These are phyloP conservation scores for Aspergillus heteromorphus DNA, from an alignment of 495 filamentous ascomycete genomes.

Conservation along the genomic window DNA sequence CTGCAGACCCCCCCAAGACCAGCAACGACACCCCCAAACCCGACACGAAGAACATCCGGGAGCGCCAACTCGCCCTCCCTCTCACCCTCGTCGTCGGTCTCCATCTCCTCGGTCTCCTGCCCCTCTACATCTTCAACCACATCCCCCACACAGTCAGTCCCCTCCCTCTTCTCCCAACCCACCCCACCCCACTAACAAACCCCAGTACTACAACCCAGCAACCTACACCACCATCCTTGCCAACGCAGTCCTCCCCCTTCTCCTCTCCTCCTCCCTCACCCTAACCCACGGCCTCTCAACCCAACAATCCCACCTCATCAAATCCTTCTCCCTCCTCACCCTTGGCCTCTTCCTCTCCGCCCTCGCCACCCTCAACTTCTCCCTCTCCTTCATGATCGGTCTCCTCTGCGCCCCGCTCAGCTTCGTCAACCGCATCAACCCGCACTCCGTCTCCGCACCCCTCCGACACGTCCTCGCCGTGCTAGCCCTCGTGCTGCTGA, in stretches of 20 bases:
- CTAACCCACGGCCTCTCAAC: conserved; percentile 37
- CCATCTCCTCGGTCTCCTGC: conserved; percentile 75
- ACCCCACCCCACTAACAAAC: conserved; percentile 19
- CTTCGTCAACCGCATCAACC: conserved; percentile 55
- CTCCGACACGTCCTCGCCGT: conserved; percentile 21
- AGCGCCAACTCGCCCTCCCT: conserved; percentile 75
- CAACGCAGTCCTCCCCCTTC: conserved; percentile 49
- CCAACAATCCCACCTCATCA: conserved; percentile 72
- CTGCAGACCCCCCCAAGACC: conserved; percentile 16
- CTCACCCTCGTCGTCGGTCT: conserved; percentile 62
- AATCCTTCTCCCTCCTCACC: conserved; percentile 85
- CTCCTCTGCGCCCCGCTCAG: conserved; percentile 69
- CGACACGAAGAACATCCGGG: conserved; percentile 34
- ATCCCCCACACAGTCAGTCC: conserved; percentile 56
- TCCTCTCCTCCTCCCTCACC: conserved; percentile 52
- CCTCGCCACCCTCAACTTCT: conserved; percentile 95
- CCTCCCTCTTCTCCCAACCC: not conserved
- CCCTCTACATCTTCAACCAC: conserved; percentile 84
- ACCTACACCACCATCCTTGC: conserved; percentile 52
- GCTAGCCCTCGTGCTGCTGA: conserved; percentile 41
- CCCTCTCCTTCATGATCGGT: conserved; percentile 80
- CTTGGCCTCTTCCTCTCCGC: conserved; percentile 88
- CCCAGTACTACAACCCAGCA: conserved; percentile 49
- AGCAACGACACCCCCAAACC: conserved; percentile 9
- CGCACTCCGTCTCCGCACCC: conserved; percentile 4